phyloP scores from a whole-genome alignment of 2,329 filamentous ascomycete species.

The Gremmenia infestans region DNA sequence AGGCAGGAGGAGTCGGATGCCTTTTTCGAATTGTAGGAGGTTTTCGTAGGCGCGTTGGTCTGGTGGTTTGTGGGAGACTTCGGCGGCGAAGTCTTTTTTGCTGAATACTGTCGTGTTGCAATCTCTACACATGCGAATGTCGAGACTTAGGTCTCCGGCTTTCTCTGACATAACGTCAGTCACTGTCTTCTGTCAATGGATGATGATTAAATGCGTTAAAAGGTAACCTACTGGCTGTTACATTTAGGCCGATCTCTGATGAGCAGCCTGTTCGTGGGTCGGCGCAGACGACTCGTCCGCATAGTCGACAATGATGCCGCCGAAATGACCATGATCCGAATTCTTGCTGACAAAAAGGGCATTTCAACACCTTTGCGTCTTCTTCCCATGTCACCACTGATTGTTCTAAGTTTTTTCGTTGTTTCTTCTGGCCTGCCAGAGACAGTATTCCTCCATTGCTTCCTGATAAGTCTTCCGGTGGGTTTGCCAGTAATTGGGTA shows the following conservation, averaged over 20 bases:
- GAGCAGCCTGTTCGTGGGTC: constrained; percentile 83
- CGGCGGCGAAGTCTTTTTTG: constrained; percentile 60
- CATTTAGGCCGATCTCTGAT: constrained; percentile 72
- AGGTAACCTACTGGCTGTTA: constrained; percentile 55
- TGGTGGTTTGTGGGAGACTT: constrained; percentile 51
- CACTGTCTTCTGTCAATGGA: constrained; percentile 25
- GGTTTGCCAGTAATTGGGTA: constrained; percentile 74
- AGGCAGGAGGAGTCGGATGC: constrained; percentile 62
- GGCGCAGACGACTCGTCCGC: constrained; percentile 87
- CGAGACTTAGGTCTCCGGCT: constrained; percentile 59
- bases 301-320: constrained; percentile 90
- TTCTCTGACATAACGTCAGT: constrained; percentile 42
- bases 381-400: constrained; percentile 95
- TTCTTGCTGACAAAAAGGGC: constrained; percentile 93
- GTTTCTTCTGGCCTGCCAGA: constrained; percentile 64
- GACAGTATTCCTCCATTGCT: constrained; percentile 48
- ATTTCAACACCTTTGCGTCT: constrained; percentile 71
- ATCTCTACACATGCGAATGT: constrained; percentile 88
- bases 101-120: constrained; percentile 70
- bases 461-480: constrained; percentile 59
- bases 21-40: constrained; percentile 64
- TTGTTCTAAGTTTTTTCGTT: constrained; percentile 79
- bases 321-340: constrained; percentile 92
- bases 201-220: constrained; percentile 2
- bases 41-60: constrained; percentile 64